Percentiles rank a stretch among this genome's conserved stretches.
These are phyloP conservation scores for Lavandula angustifolia DNA, from an alignment of 257 asterid species.

Conservation along the genomic window DNA sequence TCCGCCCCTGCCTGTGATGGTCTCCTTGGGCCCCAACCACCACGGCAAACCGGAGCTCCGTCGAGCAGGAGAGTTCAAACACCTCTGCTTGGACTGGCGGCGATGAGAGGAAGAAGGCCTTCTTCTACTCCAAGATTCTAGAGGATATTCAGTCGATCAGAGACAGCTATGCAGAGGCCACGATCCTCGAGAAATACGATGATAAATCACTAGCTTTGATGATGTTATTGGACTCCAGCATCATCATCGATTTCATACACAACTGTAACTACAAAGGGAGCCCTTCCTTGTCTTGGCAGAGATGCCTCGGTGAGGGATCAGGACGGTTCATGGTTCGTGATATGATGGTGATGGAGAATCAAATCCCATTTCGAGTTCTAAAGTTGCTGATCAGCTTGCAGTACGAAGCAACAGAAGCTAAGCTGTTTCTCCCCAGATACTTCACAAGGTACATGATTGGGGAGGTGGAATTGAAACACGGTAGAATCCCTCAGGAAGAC, in stretches of 20 bases:
- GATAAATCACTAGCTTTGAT: conserved; percentile 23
- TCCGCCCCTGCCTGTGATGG: conserved; percentile 17
- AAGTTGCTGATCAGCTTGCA: background rate
- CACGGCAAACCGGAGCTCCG: conserved; percentile 21
- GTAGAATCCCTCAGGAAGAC: background rate
- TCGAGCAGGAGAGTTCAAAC: conserved; percentile 21
- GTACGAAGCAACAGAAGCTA: conserved; percentile 5
- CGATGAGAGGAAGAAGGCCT: background rate
- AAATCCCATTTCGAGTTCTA: conserved; percentile 11
- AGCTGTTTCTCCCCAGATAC: background rate
- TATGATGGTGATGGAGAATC: conserved; percentile 22
- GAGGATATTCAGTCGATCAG: background rate
- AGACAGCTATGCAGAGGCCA: conserved; percentile 3
- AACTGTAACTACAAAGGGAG: background rate
- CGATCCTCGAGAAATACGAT: background rate
- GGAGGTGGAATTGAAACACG: too few species aligned
- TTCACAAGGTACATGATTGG: too few species aligned
- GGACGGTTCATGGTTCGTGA: background rate
- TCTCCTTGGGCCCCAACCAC: conserved; percentile 31
- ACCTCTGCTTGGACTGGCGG: conserved; percentile 5
- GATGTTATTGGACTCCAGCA: conserved; percentile 22
- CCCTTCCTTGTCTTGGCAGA: background rate
- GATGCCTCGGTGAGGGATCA: conserved; percentile 8
- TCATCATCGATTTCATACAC: conserved; percentile 18
- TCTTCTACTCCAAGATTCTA: conserved; percentile 7